A percentile compares a stretch with the other conserved stretches of the same genome.
Evolutionary conservation across 495 filamentous ascomycete species (phyloP).

Genomic region (Cercophora scortea): DNA sequence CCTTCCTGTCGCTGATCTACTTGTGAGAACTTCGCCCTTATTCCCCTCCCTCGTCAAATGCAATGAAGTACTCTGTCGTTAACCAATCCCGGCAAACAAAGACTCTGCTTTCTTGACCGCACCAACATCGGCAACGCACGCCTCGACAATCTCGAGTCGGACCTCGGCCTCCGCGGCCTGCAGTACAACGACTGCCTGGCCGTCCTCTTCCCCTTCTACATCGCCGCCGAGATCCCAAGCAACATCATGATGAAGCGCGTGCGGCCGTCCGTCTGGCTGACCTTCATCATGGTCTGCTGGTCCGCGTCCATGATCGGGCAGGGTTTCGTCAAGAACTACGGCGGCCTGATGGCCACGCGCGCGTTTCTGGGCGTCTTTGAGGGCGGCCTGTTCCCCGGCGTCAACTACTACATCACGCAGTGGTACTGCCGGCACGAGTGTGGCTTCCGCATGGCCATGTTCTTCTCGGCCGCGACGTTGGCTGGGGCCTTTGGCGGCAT

Average conservation of each 20-base stretch:
- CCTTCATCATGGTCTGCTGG: constrained; percentile 43
- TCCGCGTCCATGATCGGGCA: constrained; percentile 49
- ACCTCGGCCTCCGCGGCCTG: constrained; percentile 47
- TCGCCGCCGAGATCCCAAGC: constrained; percentile 56
- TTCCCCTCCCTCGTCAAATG: not conserved
- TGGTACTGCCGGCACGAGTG: constrained; percentile 52
- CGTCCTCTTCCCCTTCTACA: constrained; percentile 55
- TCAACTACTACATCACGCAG: constrained; percentile 70
- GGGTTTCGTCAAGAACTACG: constrained; percentile 47
- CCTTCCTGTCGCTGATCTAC: constrained; percentile 41
- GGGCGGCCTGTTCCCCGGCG: constrained; percentile 56
- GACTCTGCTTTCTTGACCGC: constrained; percentile 43
- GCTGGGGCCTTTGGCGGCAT: constrained; percentile 63
- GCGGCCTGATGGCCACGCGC: constrained; percentile 49
- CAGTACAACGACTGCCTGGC: constrained; percentile 57
- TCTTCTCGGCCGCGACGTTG: constrained; percentile 51
- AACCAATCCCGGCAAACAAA: constrained; percentile 11
- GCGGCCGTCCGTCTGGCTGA: constrained; percentile 48
- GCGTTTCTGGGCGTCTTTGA: constrained; percentile 58
- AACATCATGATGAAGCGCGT: constrained; percentile 59
- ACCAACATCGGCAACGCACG: constrained; percentile 74
- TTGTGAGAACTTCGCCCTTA: constrained; percentile 20
- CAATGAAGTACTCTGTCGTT: not conserved
- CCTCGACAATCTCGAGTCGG: constrained; percentile 49
- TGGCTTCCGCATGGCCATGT: constrained; percentile 41